Base-by-base conservation (phyloP, 139 green algal genomes). In the Chlamydomonas applanata region DNA sequence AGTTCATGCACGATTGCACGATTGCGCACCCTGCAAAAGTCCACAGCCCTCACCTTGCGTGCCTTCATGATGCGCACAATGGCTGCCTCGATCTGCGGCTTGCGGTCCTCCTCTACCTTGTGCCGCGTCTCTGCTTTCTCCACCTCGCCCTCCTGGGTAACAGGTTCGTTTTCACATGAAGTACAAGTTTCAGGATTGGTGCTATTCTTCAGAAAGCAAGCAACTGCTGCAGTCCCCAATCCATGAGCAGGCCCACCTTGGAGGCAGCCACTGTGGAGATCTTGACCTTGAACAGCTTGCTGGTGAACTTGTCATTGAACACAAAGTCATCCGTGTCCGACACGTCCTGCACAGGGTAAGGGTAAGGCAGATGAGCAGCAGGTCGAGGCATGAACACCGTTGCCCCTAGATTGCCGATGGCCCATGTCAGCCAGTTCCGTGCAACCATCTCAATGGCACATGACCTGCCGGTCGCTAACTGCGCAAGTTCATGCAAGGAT, bases 21-120 rank as follows among this genome's bases (percentile, higher is more conserved):
- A n/a, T n/a, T n/a, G n/a, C n/a, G n/a, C n/a, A n/a, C n/a, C n/a
- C n/a, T n/a, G n/a, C n/a, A n/a, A n/a, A n/a, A n/a, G n/a, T 16
- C 24, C 54, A 85, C 75, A 68, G 60, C 29, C 60, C 66, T 46
- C 69, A 49, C 54, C 49, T 89, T 87, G 29, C 94, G 71, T 13
- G 88, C 81, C 90, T 99, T 99, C 95, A 99, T 98, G 72, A 98
- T 92, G 69, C 95, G 91, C 69, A 99, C 95, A 45, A 99, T 97
- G 24, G 95, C 96, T 3, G 96, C 96, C 84, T 99, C 96, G 46
- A 99, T 97, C 85, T 98, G 91, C 52, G 94, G 95, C 87, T 99
- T 98, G 65, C 96, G 88, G 82, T 99, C 95, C 83, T 98, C 94
- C 82, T 99, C 94, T 68, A 98, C 87, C 87, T 95, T 96, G 29